phyloP scores from a whole-genome alignment of 805 yeast genomes.

The Brettanomyces nanus region DNA sequence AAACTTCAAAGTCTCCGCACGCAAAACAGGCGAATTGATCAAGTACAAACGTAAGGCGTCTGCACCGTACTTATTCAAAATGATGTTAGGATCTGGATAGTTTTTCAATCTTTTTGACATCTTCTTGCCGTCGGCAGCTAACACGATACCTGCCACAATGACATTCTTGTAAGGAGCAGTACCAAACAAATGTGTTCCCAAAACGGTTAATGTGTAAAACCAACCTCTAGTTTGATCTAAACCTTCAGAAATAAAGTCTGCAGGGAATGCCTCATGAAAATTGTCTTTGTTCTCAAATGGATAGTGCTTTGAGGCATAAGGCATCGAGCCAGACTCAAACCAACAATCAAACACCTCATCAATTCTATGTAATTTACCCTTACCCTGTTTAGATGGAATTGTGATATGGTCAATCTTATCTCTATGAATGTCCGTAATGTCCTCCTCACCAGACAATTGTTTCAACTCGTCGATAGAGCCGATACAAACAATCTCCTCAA shows the following conservation, averaged over 20 bases:
- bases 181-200: slow-evolving; percentile 91
- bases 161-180: slow-evolving; percentile 92
- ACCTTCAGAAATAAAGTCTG: slow-evolving; percentile 97
- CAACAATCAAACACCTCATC: slow-evolving; percentile 99
- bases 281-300: slow-evolving; percentile 76
- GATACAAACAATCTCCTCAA: slow-evolving; percentile 84
- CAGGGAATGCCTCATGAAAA: slow-evolving; percentile 79
- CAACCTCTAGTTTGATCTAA: slow-evolving; percentile 99
- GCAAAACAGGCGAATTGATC: slow-evolving; percentile 94
- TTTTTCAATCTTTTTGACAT: slow-evolving; percentile 98
- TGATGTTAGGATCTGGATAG: slow-evolving; percentile 88
- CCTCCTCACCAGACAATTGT: slow-evolving; percentile 71
- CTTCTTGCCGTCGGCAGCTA: slow-evolving; percentile 97
- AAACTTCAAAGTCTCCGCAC: slow-evolving; percentile 94
- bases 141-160: slow-evolving; percentile 91
- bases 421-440: slow-evolving; percentile 89
- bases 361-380: slow-evolving; percentile 78
- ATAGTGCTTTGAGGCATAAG: slow-evolving; percentile 92
- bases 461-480: slow-evolving; percentile 86
- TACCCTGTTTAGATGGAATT: slow-evolving; percentile 86
- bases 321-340: slow-evolving; percentile 99
- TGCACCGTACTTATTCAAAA: slow-evolving; percentile 88
- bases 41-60: slow-evolving; percentile 94
- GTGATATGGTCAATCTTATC: slow-evolving; percentile 86
- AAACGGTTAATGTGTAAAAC: slow-evolving; percentile 94